A percentile compares a stretch with the other conserved stretches of the same genome.
Conservation (phyloP, 2,329 filamentous ascomycete genomes). For the Curvularia spicifera region DNA sequence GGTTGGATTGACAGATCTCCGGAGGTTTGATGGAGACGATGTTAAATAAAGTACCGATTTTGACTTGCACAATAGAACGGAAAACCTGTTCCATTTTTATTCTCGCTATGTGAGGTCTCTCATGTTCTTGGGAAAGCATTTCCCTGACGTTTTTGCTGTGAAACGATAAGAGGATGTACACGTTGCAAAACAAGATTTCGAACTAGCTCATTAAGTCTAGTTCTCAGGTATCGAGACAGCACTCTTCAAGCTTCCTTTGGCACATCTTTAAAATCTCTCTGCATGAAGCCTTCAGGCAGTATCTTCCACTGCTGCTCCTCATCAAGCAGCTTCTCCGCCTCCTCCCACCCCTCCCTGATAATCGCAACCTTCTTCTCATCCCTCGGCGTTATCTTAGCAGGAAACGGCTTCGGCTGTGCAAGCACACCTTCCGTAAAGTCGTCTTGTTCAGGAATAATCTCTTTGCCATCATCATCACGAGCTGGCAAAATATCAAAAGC, state of each 20-base stretch:
- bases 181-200: not conserved
- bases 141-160: too few species aligned
- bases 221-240: too few species aligned
- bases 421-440: slow-evolving; percentile 29
- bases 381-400: slow-evolving; percentile 26
- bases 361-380: slow-evolving; percentile 10
- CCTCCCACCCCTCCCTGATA: slow-evolving; percentile 26
- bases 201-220: too few species aligned
- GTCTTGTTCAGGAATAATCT: slow-evolving; percentile 20
- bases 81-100: not conserved
- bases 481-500: slow-evolving; percentile 34
- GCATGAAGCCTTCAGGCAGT: slow-evolving; percentile 27
- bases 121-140: not conserved
- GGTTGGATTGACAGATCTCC: slow-evolving; percentile 56
- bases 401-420: slow-evolving; percentile 26
- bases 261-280: slow-evolving; percentile 14
- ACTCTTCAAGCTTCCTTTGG: not conserved
- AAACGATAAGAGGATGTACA: not conserved
- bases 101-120: not conserved
- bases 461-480: slow-evolving; percentile 4
- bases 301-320: slow-evolving; percentile 28
- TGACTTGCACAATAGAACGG: not conserved
- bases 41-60: not conserved
- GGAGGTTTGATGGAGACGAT: not conserved
- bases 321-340: slow-evolving; percentile 26